Evolutionary conservation across 768 basidiomycete species (phyloP), one percentile per base, ranked within the genome.

Genomic region (Arthromyces matolae): DNA sequence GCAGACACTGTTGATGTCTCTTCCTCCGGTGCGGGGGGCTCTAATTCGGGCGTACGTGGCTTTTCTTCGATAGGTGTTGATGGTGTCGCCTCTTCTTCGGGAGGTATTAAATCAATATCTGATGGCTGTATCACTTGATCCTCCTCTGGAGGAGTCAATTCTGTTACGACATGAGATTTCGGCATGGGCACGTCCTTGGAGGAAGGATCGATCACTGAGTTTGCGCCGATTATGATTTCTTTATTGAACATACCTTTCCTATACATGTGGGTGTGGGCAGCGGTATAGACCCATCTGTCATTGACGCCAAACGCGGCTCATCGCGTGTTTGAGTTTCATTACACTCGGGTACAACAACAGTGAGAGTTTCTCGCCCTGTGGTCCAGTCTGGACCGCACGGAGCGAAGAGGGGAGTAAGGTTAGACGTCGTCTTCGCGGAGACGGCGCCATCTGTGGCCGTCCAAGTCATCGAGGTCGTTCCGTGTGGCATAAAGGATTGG

Each of bases 331-430:
- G 57, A 12, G 57, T 60, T 43, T 60, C 46, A 31, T 58, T 35
- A 41, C 60, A 62, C 12, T 58, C 57, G 5, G 53, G 25, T 4
- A 52, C 23, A 18, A 56, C 24, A n/a, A 55, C 59, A 5, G 60
- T 62, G 3, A 58, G 39, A 5, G 57, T 60, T 36, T 58, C 57
- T 8, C 51, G 51, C 28, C 36, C 20, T 8, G 53, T 57, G 25
- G 47, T 50, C 59, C 60, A 62, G 22, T 57, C 59, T 9, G 54
- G 52, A 5, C 51, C 55, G 42, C 56, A 57, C 4, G 60, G 60
- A n/a, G 55, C 59, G 27, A 49, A 62, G 22, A 60, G 50, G 1
- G 60, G 44, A 7, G 60, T 62, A 20, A 45, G 42, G n/a, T 50
- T 51, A 18, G 38, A 47, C 8, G 40, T 48, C 10, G 53, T 59